Evolutionary conservation across 208 protist genomes (phyloP).

Genomic region (Acanthamoeba culbertsoni): DNA sequence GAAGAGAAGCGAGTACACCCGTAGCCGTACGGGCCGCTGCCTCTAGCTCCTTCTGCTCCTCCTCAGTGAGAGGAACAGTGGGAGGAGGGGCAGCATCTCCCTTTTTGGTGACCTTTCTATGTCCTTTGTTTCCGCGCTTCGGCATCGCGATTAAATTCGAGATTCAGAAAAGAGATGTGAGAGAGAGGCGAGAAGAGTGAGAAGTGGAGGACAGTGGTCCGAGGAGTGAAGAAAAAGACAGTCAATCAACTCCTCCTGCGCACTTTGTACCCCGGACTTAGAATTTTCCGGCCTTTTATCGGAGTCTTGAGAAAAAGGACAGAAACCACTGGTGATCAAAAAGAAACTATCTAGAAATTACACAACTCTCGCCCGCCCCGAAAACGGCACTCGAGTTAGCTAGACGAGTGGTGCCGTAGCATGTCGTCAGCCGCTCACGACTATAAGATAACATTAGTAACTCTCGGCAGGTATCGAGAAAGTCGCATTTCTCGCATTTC

Average conservation of each 20-base stretch:
- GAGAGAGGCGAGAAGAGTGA: background rate
- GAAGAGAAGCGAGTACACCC: slow-evolving; percentile 35
- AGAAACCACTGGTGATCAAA: background rate
- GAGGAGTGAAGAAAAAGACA: background rate
- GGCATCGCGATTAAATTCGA: background rate
- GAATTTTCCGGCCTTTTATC: background rate
- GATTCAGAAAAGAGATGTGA: background rate
- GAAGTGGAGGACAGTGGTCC: background rate
- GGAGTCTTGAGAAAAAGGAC: background rate
- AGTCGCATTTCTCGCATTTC: background rate
- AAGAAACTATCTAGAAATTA: background rate
- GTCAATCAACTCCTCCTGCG: background rate
- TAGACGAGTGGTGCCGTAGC: background rate
- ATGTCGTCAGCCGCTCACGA: background rate
- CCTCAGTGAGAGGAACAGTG: background rate
- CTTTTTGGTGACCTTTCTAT: slow-evolving; percentile 9
- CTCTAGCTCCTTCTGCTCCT: slow-evolving; percentile 15
- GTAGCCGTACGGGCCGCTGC: background rate
- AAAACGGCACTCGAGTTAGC: background rate
- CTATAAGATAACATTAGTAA: background rate
- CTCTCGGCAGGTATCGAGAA: background rate
- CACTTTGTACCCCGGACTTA: background rate
- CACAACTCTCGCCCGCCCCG: background rate
- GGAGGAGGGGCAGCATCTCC: background rate
- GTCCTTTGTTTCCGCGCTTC: slow-evolving; percentile 18